Evolutionary conservation across 139 green algal species (phyloP).

Genomic region (Picochlorum sp.): DNA sequence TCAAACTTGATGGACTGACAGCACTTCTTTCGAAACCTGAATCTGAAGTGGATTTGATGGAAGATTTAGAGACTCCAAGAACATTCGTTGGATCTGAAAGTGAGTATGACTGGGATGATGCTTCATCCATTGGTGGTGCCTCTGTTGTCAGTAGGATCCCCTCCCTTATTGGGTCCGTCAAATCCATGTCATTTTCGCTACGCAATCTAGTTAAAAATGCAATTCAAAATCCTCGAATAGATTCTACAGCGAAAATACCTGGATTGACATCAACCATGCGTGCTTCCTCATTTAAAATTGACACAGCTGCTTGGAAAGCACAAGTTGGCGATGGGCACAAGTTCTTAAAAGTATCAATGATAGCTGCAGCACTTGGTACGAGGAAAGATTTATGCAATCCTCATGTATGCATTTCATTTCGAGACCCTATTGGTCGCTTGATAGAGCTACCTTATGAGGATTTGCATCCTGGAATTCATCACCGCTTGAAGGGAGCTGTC

Average conservation of each 20-base stretch:
- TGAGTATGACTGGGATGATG: not conserved
- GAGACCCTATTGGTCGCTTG: constrained; percentile 11
- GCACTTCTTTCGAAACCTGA: not conserved
- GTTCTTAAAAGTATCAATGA: constrained; percentile 8
- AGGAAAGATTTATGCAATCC: constrained; percentile 23
- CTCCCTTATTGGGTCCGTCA: not conserved
- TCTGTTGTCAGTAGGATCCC: not conserved
- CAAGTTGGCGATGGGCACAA: not conserved
- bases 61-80: not conserved
- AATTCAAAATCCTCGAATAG: not conserved
- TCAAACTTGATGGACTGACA: too few species aligned
- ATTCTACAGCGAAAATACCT: not conserved
- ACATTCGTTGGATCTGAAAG: not conserved
- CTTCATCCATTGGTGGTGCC: not conserved
- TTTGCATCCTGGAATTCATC: constrained; percentile 18
- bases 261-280: not conserved
- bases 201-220: not conserved
- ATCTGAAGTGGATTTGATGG: not conserved
- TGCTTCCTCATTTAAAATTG: not conserved
- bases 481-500: constrained; percentile 9
- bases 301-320: constrained; percentile 1
- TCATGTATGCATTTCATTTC: constrained; percentile 28
- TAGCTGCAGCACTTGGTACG: constrained; percentile 13
- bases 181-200: not conserved
- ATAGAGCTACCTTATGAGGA: constrained; percentile 28